Evolutionary conservation across 2,329 filamentous ascomycete species (phyloP).

Genomic region (Aspergillus awamori): DNA sequence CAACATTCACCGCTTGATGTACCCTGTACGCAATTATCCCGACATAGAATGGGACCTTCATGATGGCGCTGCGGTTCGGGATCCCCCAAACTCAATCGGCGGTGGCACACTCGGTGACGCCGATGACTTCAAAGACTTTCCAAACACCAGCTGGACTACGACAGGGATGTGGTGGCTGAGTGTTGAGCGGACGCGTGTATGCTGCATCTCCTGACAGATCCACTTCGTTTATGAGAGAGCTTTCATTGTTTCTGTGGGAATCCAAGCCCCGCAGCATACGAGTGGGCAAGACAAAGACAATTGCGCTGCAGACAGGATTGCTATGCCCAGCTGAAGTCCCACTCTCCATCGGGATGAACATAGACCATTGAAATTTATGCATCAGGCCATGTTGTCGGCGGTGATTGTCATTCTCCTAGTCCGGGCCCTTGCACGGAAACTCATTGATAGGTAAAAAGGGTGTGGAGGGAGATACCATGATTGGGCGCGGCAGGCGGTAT

Average conservation of each 20-base stretch:
- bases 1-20: no score
- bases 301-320: background rate
- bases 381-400: background rate
- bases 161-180: background rate
- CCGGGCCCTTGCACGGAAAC: background rate
- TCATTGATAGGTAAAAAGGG: background rate
- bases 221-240: background rate
- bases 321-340: background rate
- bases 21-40: background rate
- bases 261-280: background rate
- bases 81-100: background rate
- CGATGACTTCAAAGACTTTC: background rate
- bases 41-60: background rate
- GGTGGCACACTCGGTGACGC: background rate
- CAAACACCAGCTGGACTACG: background rate
- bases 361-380: background rate
- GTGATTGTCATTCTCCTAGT: background rate
- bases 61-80: background rate
- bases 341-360: background rate
- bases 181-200: background rate
- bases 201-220: background rate
- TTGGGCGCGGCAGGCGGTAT: background rate
- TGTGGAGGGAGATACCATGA: background rate
- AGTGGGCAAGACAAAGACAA: background rate
- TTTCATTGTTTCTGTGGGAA: background rate